Conservation (phyloP, 495 filamentous ascomycete species). For the Acidiella bohemica region DNA sequence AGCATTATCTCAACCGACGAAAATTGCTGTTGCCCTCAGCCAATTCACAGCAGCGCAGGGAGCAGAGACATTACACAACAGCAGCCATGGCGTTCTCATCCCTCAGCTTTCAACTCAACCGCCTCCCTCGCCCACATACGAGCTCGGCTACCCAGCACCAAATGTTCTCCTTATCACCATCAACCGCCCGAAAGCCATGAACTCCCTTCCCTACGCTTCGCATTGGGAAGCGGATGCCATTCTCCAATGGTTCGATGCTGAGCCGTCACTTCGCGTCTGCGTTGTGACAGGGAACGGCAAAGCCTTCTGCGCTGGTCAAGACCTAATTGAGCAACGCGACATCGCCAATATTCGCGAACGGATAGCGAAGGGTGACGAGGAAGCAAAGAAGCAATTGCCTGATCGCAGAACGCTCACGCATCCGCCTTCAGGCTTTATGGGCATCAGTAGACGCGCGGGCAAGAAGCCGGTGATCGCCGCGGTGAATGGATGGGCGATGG, state of each 20-base stretch:
- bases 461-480: constrained; percentile 63
- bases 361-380: constrained; percentile 5
- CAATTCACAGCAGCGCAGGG: too few relatives aligned
- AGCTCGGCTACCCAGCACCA: constrained; percentile 41
- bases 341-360: constrained; percentile 7
- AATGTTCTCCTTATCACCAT: constrained; percentile 49
- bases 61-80: too few relatives aligned
- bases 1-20: too few relatives aligned
- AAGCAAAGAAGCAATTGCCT: constrained; percentile 5
- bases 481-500: constrained; percentile 57
- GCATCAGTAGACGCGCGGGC: constrained; percentile 29
- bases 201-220: constrained; percentile 39
- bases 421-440: constrained; percentile 25
- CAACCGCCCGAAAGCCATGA: constrained; percentile 45
- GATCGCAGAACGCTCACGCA: constrained; percentile 7
- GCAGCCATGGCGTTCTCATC: too few relatives aligned
- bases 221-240: constrained; percentile 40
- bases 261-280: constrained; percentile 42
- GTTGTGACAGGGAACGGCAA: constrained; percentile 42
- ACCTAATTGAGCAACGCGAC: constrained; percentile 31
- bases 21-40: too few relatives aligned
- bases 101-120: constrained; percentile 16
- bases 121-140: constrained; percentile 14
- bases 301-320: constrained; percentile 48
- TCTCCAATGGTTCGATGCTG: constrained; percentile 45